Base-by-base conservation (phyloP, 176 grass and related monocot genomes). In the Oryza glaberrima region DNA sequence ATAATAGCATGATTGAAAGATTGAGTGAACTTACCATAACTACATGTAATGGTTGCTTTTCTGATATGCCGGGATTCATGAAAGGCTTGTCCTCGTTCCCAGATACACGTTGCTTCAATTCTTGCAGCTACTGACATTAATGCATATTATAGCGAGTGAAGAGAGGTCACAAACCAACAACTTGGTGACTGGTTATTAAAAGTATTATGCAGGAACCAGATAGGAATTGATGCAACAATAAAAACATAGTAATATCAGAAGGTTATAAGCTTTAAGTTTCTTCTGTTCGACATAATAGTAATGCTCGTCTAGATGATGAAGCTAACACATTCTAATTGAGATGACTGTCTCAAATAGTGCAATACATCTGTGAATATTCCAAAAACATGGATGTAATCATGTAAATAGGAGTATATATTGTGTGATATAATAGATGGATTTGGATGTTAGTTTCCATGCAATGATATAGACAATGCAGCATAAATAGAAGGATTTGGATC, bases 101-200 rank as follows among this genome's bases (percentile, higher is more conserved):
- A 85, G 94, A 96, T 73, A 92, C 84, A 88, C 92, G 88, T 46
- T 91, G 93, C 79, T 99, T 99, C 86, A 99, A 75, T 83, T 99
- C 97, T 99, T 99, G 94, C 84, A 99, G 77, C 97, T 99, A 99
- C 90, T 96, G 88, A 92, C 92, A 75, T 86, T 88, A 86, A 95
- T 86, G 70, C 47, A 87, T 61, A 68, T 94, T 80, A 78, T 41
- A 86, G 75, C 64, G 11, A 81, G 49, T 83, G 70, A 75, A 76
- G 67, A 48, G 9, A 82, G 68, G 61, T 63, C 58, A 63, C 20
- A 63, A 63, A 63, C 19, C 70, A 67, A 82, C 35, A 66, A 69
- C 35, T 61, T 54, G 19, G 58, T 77, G 32, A 51, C 3, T 81
- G 69, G 77, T 23, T 76, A 17, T 76, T 9, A 54, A 34, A 48